phyloP scores from a whole-genome alignment of 2,329 filamentous ascomycete species.

The Colletotrichum sp. region DNA sequence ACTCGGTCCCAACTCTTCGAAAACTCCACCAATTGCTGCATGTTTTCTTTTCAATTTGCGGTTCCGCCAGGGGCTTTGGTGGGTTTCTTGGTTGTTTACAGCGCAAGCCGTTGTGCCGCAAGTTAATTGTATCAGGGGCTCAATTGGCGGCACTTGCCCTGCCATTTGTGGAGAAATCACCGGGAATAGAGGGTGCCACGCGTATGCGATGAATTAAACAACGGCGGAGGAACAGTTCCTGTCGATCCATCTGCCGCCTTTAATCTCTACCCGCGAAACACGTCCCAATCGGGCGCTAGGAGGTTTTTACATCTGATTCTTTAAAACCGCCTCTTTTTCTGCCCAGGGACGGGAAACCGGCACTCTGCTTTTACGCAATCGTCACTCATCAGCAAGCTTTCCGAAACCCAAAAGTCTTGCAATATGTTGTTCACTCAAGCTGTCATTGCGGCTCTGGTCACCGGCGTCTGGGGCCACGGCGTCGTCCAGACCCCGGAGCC shows the following conservation, averaged over 20 bases:
- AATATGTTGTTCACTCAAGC: slow-evolving; percentile 7
- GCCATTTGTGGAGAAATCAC: not conserved
- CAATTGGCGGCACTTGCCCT: not conserved
- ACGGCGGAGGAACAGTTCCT: not conserved
- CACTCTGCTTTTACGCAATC: not conserved
- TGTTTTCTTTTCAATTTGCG: not conserved
- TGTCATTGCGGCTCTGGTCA: not conserved
- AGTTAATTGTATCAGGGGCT: not conserved
- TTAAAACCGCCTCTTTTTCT: not conserved
- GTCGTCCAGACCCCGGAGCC: slow-evolving; percentile 11
- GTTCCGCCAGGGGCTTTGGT: not conserved
- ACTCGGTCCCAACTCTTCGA: not conserved
- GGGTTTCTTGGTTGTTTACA: not conserved
- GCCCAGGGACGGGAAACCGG: not conserved
- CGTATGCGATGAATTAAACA: not conserved
- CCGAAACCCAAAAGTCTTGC: not conserved
- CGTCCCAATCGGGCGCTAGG: not conserved
- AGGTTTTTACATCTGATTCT: not conserved
- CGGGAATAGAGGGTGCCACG: not conserved
- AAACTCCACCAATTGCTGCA: not conserved
- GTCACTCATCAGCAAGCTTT: not conserved
- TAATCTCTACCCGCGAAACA: not conserved
- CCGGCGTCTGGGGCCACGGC: slow-evolving; percentile 9
- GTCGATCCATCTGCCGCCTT: slow-evolving; percentile 7
- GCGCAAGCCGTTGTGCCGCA: not conserved